phyloP scores from a whole-genome alignment of 2,329 filamentous ascomycete genomes.

The Fusarium nisikadoi region DNA sequence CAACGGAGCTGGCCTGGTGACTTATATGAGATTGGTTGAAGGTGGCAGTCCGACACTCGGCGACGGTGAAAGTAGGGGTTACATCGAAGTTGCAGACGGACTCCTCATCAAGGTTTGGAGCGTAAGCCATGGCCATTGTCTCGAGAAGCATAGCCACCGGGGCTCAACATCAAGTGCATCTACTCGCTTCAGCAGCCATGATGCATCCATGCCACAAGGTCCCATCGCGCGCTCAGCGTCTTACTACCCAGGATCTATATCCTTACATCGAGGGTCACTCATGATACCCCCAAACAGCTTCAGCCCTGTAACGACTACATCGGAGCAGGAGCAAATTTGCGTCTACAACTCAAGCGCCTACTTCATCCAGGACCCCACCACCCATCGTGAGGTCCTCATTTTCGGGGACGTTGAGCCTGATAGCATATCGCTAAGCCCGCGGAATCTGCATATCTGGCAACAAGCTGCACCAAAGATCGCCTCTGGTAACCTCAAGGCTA shows the following conservation, averaged over 20 bases:
- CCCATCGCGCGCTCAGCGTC: conserved; percentile 44
- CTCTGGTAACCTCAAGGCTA: conserved; percentile 75
- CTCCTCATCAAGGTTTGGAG: conserved; percentile 89
- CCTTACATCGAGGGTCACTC: conserved; percentile 37
- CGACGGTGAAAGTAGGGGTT: conserved; percentile 81
- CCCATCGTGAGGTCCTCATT: conserved; percentile 83
- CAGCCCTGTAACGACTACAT: conserved; percentile 39
- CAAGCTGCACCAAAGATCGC: conserved; percentile 89
- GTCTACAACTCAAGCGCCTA: conserved; percentile 92
- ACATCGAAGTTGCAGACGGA: conserved; percentile 88
- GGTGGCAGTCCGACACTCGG: conserved; percentile 88
- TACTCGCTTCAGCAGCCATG: conserved; percentile 62
- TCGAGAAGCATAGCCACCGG: conserved; percentile 75
- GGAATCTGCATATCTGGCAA: conserved; percentile 85
- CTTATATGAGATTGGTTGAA: conserved; percentile 87
- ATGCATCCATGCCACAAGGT: conserved; percentile 51
- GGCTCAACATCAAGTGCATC: conserved; percentile 64
- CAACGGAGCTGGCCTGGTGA: conserved; percentile 90
- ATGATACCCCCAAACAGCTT: conserved; percentile 48
- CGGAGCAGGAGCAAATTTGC: conserved; percentile 63
- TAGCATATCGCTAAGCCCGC: conserved; percentile 80
- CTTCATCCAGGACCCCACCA: conserved; percentile 82
- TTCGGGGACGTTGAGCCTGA: conserved; percentile 98
- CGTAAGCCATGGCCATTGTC: conserved; percentile 91
- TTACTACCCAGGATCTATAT: conserved; percentile 33